Percentiles rank a stretch among this genome's conserved stretches.
phyloP scores from a whole-genome alignment of 768 basidiomycete genomes.

The Psilocybe tampanensis region DNA sequence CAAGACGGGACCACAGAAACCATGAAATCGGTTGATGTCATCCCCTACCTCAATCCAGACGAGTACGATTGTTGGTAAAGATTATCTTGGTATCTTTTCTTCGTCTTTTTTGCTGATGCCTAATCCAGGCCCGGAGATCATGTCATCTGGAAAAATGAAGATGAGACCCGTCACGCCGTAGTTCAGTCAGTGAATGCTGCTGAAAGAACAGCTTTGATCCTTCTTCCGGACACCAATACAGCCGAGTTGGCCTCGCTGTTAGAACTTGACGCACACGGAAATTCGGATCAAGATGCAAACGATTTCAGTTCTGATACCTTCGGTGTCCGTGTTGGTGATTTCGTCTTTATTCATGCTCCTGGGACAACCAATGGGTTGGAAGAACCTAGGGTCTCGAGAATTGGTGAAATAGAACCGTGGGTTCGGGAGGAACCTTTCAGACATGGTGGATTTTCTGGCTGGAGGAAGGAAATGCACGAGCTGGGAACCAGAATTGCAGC shows the following conservation, averaged over 20 bases:
- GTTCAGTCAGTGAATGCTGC: conserved; percentile 76
- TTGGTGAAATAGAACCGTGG: conserved; percentile 86
- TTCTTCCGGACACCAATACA: conserved; percentile 53
- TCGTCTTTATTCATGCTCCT: conserved; percentile 76
- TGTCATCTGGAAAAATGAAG: conserved; percentile 82
- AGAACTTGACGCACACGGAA: conserved; percentile 87
- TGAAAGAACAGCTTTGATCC: conserved; percentile 71
- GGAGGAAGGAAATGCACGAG: conserved; percentile 74
- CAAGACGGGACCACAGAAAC: conserved; percentile 79
- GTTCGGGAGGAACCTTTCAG: conserved; percentile 61
- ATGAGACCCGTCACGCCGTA: conserved; percentile 63
- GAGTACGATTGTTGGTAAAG: conserved; percentile 90
- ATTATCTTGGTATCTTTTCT: background rate
- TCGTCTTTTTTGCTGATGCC: conserved; percentile 5
- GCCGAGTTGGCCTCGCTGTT: conserved; percentile 77
- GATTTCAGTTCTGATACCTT: conserved; percentile 56
- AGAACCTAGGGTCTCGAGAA: conserved; percentile 72
- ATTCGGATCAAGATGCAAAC: conserved; percentile 49
- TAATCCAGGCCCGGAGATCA: conserved; percentile 84
- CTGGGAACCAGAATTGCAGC: conserved; percentile 61
- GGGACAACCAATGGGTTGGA: conserved; percentile 74
- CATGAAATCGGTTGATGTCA: conserved; percentile 60
- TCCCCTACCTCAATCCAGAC: conserved; percentile 86
- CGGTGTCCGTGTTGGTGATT: conserved; percentile 83
- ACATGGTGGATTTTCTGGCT: conserved; percentile 60